Base-by-base conservation (phyloP, 805 yeast species). In the Monosporozyma aerobia region DNA sequence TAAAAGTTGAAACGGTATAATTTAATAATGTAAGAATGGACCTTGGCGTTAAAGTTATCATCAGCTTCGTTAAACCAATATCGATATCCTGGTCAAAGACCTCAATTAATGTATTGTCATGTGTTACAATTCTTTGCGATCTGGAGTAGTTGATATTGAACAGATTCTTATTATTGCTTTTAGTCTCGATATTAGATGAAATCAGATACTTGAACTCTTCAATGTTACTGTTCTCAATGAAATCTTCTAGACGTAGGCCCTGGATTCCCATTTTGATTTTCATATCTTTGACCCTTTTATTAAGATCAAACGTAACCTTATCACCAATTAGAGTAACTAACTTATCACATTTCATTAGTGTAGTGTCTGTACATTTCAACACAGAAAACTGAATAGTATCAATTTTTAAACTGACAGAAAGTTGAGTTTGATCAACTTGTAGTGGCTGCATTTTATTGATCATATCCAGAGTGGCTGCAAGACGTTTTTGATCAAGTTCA, bases 1-100 rank as follows among this genome's bases (percentile, higher is more conserved):
- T 85, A 65, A 94, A 94, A 0, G 98, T 94, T 46, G 89, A 86
- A 61, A 90, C 72, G 1, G 86, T 74, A 65, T 84, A 94, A 65
- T 90, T 92, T 57, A 92, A 69, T 13, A 94, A 71, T 1, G 95
- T 85, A 55, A 94, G 73, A 14, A 87, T 69, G 1, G 95, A 85
- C 62, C 81, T 85, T 48, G 97, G 80, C 0, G 95, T 81, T 6
- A 90, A 69, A 2, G 87, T 84, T 39, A 86, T 76, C 56, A 80
- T 80, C 51, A 94, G 78, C 13, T 95, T 88, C 0, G 96, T 89
- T 69, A 94, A 76, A 44, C 81, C 76, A 49, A 94, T 71, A 8
- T 78, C 74, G 5, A 90, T 78, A 57, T 79, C 82, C 65, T 89
- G 96, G 61, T 90, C 97, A 64, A 77, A 83, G 0, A 85, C 82